Conservation (phyloP, 768 basidiomycete species). For the Lactarius tabidus region DNA sequence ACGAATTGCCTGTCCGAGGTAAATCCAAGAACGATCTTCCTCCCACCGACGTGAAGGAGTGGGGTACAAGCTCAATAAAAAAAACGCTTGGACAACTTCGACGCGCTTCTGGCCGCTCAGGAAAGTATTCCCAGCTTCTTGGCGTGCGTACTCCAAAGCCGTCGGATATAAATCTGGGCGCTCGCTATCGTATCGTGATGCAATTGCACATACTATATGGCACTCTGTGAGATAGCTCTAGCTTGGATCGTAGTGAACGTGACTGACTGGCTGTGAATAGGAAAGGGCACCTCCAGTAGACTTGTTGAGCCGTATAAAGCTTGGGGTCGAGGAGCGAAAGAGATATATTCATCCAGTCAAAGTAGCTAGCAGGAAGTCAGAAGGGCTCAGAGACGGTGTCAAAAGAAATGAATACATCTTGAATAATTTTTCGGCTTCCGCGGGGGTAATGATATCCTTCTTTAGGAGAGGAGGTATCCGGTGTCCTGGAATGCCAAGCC, state of each 20-base stretch:
- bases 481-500: slow-evolving; percentile 19
- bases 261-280: slow-evolving; percentile 85
- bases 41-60: slow-evolving; percentile 77
- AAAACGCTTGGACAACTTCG: slow-evolving; percentile 82
- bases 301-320: slow-evolving; percentile 80
- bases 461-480: slow-evolving; percentile 19
- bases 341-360: slow-evolving; percentile 74
- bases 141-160: slow-evolving; percentile 69
- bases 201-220: slow-evolving; percentile 73
- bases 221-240: background rate
- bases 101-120: slow-evolving; percentile 75
- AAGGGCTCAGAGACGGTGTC: background rate
- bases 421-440: slow-evolving; percentile 25
- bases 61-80: slow-evolving; percentile 71
- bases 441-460: slow-evolving; percentile 26
- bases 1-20: slow-evolving; percentile 83
- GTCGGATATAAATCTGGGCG: slow-evolving; percentile 69
- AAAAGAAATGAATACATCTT: slow-evolving; percentile 20
- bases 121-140: slow-evolving; percentile 70
- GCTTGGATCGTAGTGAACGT: background rate
- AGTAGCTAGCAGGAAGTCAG: slow-evolving; percentile 32
- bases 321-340: slow-evolving; percentile 79
- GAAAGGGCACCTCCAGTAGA: slow-evolving; percentile 83
- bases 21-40: slow-evolving; percentile 87
- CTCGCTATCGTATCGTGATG: slow-evolving; percentile 69